These are phyloP conservation scores for Jamesozyma jinghongensis DNA, from an alignment of 805 yeast species.

Conservation along the genomic window DNA sequence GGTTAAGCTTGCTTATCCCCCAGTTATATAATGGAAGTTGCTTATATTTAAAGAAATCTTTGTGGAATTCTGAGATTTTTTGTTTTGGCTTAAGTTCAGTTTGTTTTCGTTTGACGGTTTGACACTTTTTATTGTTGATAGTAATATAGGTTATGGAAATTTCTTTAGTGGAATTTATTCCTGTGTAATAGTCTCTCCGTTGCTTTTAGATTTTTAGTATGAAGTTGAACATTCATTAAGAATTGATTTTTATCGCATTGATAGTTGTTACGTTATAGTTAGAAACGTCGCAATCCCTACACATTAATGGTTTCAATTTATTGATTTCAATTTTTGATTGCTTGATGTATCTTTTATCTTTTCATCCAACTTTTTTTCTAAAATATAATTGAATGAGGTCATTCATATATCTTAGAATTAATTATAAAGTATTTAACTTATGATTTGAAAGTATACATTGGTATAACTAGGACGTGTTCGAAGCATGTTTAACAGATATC, in stretches of 20 bases:
- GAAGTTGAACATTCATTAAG: neutral
- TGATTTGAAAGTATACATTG: too few species aligned
- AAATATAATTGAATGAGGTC: slow-evolving; percentile 21
- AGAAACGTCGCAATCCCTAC: slow-evolving; percentile 28
- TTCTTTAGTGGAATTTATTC: slow-evolving; percentile 3
- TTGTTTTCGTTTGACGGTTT: slow-evolving; percentile 1
- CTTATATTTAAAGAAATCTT: neutral
- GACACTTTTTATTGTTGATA: neutral
- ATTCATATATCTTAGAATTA: slow-evolving; percentile 11
- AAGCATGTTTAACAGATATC: too few species aligned
- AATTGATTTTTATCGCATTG: slow-evolving; percentile 5
- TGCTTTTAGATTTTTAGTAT: neutral
- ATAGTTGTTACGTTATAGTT: slow-evolving; percentile 10
- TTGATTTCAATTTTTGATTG: slow-evolving; percentile 10
- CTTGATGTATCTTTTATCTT: slow-evolving; percentile 26
- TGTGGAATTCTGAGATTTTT: neutral
- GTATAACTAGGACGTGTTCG: too few species aligned
- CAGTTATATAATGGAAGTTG: slow-evolving; percentile 4
- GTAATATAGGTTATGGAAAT: neutral
- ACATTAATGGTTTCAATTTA: slow-evolving; percentile 9
- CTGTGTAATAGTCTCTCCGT: neutral
- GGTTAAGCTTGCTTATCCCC: slow-evolving; percentile 29
- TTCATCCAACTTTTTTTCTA: slow-evolving; percentile 17
- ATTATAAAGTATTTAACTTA: too few species aligned
- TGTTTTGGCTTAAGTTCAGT: neutral